A percentile compares a stretch with the other conserved stretches of the same genome.
Conservation (phyloP, 345 rosid species). For the Boechera stricta region DNA sequence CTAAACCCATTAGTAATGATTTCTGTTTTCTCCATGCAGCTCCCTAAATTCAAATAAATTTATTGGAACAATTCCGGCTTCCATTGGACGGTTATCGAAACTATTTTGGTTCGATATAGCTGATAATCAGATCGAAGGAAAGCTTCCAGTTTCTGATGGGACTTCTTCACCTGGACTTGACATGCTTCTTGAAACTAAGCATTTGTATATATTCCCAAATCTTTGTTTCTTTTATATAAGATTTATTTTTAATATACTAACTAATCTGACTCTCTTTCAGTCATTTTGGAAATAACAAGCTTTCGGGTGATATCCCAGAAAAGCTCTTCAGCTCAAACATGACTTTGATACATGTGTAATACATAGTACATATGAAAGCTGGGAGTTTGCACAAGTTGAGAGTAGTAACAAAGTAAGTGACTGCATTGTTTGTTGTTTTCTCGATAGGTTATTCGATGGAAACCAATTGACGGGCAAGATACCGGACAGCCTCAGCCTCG, state of each 20-base stretch:
- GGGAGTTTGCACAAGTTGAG: not conserved
- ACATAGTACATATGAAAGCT: not conserved
- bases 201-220: not conserved
- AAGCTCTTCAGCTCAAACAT: conserved; percentile 19
- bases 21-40: not conserved
- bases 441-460: not conserved
- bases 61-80: conserved; percentile 10
- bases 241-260: not conserved
- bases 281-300: conserved; percentile 21
- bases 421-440: not conserved
- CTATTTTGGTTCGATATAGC: conserved; percentile 1
- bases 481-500: not conserved
- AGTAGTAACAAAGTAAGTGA: not conserved
- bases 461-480: not conserved
- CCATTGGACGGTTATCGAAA: not conserved
- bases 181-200: not conserved
- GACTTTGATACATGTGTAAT: conserved; percentile 16
- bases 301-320: not conserved
- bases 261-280: not conserved
- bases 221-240: not conserved
- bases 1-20: not conserved
- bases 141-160: not conserved
- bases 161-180: conserved; percentile 19
- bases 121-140: conserved; percentile 1
- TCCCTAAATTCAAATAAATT: not conserved